A percentile compares a stretch with the other conserved stretches of the same genome.
Conservation (phyloP, 345 rosid genomes). For the Anacardium occidentale region DNA sequence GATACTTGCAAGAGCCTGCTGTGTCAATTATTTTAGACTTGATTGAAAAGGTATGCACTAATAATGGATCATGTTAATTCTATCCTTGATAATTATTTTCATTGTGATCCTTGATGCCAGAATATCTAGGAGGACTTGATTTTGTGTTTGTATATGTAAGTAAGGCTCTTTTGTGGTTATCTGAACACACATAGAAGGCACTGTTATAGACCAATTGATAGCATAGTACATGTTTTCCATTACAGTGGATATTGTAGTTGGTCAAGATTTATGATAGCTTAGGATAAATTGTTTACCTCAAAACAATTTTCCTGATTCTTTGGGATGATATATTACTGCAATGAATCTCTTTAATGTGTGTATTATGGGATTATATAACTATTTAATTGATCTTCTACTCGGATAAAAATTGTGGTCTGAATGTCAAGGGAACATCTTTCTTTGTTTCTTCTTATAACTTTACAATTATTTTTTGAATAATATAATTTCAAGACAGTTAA, state of each 20-base stretch:
- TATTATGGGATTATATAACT: constrained; percentile 1
- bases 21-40: constrained; percentile 65
- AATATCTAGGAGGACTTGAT: background rate
- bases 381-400: background rate
- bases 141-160: background rate
- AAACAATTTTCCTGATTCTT: background rate
- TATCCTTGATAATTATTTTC: constrained; percentile 2
- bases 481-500: too few relatives aligned
- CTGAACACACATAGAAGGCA: background rate
- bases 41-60: constrained; percentile 61
- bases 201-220: background rate
- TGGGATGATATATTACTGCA: background rate
- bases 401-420: too few relatives aligned
- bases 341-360: background rate
- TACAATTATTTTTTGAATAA: too few relatives aligned
- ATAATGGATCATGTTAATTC: constrained; percentile 1
- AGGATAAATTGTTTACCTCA: background rate
- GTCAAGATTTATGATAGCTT: background rate
- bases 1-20: constrained; percentile 92
- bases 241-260: background rate
- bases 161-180: too few relatives aligned
- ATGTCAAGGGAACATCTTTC: too few relatives aligned
- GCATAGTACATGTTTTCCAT: background rate
- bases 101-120: background rate
- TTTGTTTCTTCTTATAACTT: too few relatives aligned